Base-by-base conservation (phyloP, 192 early-diverging fungal species). In the Piromyces finnis region DNA sequence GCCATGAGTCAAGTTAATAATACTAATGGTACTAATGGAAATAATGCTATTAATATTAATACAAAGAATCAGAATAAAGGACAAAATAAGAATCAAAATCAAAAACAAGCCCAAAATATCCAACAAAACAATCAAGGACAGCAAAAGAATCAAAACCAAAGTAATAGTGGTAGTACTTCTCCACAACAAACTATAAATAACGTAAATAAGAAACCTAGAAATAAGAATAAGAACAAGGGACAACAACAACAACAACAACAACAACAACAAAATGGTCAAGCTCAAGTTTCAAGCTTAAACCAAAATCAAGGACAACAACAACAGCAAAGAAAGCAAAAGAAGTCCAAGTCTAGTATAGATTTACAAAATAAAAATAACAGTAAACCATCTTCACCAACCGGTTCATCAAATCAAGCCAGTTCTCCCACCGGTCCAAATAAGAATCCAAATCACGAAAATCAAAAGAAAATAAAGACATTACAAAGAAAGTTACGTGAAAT, bases 401-500 rank as follows among this genome's bases (percentile, higher is more conserved):
- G 41, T 22, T 51, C 41, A 51, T 18, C 41, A 51, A 51, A 51
- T 51, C 41, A 51, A 51, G 2, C 41, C 17, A 17, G 22, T 22
- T 51, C 41, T 22, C 3, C 17, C 17, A 51, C 17, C 13, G 15
- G 1, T 22, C 22, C 79, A 77, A 78, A 82, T 27, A 82, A 26
- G 82, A 84, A 82, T 51, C 78, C 82, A 30, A 84, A 87, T 82
- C 82, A 91, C 12, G 95, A 96, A 78, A 87, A 88, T 26, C 91
- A 96, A 79, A 99, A 97, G 88, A 94, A 93, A 84, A 87, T 96
- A 81, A 92, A 95, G 78, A 89, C 87, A 32, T 84, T 98, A 27
- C 92, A 94, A 79, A 99, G 97, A 87, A 99, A 98, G 85, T 83
- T 98, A 78, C 91, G 92, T 82, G 93, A 95, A 85, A 98, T 99